Percentiles rank a stretch among this genome's conserved stretches.
phyloP scores from a whole-genome alignment of 179 eudicot species.

The Patellifolia procumbens region DNA sequence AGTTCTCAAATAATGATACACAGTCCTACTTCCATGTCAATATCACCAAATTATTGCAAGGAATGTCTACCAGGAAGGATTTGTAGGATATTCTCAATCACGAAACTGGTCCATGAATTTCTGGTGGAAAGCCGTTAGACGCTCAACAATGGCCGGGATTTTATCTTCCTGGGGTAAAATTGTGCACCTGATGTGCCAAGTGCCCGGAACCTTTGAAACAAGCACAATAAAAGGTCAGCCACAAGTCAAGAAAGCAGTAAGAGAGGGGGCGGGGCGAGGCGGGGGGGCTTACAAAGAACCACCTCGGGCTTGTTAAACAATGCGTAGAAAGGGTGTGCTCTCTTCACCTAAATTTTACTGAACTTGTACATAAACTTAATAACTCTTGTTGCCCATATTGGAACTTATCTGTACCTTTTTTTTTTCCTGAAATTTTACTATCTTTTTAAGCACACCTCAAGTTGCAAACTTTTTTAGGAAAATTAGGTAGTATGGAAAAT shows the following conservation, averaged over 20 bases:
- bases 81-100: slow-evolving; percentile 32
- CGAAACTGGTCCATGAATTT: slow-evolving; percentile 75
- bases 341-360: too few relatives aligned
- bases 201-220: slow-evolving; percentile 67
- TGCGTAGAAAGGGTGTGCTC: too few relatives aligned
- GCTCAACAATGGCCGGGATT: slow-evolving; percentile 75
- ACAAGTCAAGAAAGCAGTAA: neutral
- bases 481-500: too few relatives aligned
- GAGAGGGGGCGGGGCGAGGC: too few relatives aligned
- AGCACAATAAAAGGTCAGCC: slow-evolving; percentile 12
- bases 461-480: too few relatives aligned
- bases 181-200: slow-evolving; percentile 95
- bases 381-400: too few relatives aligned
- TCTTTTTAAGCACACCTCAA: too few relatives aligned
- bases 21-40: neutral
- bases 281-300: neutral
- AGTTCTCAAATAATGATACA: neutral
- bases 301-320: neutral
- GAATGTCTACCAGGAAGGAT: neutral
- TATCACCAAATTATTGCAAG: neutral
- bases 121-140: slow-evolving; percentile 70
- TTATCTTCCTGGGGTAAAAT: slow-evolving; percentile 93
- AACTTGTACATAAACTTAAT: too few relatives aligned
- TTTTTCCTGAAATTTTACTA: too few relatives aligned
- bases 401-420: too few relatives aligned